Percentiles rank a stretch among this genome's conserved stretches.
phyloP scores from a whole-genome alignment of 2,329 filamentous ascomycete species.

The Magnaporthiopsis rhizophila region DNA sequence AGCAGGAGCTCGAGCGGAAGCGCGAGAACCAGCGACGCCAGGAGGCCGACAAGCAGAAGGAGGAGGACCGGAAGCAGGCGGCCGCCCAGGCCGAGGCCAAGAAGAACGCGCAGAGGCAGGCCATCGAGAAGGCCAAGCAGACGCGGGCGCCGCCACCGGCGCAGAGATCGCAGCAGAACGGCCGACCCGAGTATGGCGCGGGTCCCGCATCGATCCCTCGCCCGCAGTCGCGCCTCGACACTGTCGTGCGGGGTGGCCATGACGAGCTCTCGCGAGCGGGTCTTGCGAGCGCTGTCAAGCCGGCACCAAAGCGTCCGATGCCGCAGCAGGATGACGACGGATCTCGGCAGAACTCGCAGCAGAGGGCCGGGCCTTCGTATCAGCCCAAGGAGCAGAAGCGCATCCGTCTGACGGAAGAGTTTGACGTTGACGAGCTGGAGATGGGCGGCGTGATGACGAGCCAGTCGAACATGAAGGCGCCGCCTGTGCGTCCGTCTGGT shows the following conservation, averaged over 20 bases:
- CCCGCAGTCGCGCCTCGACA: conserved; percentile 51
- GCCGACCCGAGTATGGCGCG: conserved; percentile 35
- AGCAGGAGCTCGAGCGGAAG: conserved; percentile 73
- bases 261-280: conserved; percentile 54
- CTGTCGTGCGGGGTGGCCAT: conserved; percentile 40
- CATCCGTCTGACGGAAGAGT: conserved; percentile 66
- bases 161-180: conserved; percentile 44
- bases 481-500: conserved; percentile 75
- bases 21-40: conserved; percentile 40
- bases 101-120: conserved; percentile 57
- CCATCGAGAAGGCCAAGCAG: conserved; percentile 56
- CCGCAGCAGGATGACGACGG: conserved; percentile 55
- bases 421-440: conserved; percentile 52
- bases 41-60: conserved; percentile 30
- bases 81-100: conserved; percentile 48
- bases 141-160: conserved; percentile 55
- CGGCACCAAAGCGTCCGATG: conserved; percentile 65
- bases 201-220: conserved; percentile 26
- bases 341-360: conserved; percentile 33
- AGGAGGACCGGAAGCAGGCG: conserved; percentile 53
- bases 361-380: conserved; percentile 45
- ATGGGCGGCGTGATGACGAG: conserved; percentile 49
- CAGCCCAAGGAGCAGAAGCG: conserved; percentile 69
- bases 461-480: conserved; percentile 59
- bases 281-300: conserved; percentile 58